Conservation (phyloP, 2,329 filamentous ascomycete genomes). For the Monilinia fructigena region DNA sequence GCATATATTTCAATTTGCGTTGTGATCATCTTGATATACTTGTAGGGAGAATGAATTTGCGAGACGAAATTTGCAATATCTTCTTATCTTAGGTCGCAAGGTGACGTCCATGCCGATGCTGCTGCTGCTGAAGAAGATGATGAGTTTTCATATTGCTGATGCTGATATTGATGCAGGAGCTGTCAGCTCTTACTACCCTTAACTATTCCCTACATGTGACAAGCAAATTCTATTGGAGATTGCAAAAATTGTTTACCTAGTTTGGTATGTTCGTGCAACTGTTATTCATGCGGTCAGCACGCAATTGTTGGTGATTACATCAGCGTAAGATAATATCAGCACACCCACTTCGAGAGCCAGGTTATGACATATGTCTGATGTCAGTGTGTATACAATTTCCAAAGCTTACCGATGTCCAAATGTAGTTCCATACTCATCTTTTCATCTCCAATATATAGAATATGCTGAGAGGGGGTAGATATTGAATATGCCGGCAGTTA, state of each 20-base stretch:
- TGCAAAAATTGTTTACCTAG: neutral
- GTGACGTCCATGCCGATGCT: too few relatives aligned
- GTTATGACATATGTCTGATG: too few relatives aligned
- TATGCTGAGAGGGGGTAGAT: too few relatives aligned
- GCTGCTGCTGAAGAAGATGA: too few relatives aligned
- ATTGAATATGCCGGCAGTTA: too few relatives aligned
- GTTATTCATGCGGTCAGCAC: neutral
- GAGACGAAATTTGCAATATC: neutral
- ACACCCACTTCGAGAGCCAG: neutral
- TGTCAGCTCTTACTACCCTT: neutral
- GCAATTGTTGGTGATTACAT: neutral
- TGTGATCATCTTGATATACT: slow-evolving; percentile 4
- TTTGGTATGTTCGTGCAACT: neutral
- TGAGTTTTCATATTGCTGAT: too few relatives aligned
- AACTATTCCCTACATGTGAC: neutral
- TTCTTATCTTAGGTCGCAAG: too few relatives aligned
- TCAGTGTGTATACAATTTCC: neutral
- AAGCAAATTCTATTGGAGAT: neutral
- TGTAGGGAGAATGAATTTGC: neutral
- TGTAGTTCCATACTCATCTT: too few relatives aligned
- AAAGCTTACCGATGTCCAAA: too few relatives aligned
- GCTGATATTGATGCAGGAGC: neutral
- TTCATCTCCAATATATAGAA: too few relatives aligned
- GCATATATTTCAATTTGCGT: slow-evolving; percentile 11
- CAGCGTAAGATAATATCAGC: neutral